A percentile compares a stretch with the other conserved stretches of the same genome.
Conservation (phyloP, 2,329 filamentous ascomycete genomes). For the Waltergamsia citrina region DNA sequence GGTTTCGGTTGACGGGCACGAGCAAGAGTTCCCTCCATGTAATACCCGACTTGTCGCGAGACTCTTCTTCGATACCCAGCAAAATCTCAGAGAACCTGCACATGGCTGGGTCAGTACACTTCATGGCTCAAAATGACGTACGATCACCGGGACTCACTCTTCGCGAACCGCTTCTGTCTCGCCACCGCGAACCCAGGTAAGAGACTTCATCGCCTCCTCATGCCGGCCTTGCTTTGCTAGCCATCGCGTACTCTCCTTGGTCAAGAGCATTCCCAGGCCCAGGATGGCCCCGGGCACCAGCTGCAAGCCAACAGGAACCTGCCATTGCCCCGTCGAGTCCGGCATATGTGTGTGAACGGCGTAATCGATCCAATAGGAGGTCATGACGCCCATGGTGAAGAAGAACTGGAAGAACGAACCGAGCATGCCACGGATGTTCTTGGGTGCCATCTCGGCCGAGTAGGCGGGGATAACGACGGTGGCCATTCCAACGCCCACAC, state of each 20-base stretch:
- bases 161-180: slow-evolving; percentile 21
- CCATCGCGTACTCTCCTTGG: slow-evolving; percentile 37
- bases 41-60: slow-evolving; percentile 30
- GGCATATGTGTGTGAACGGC: slow-evolving; percentile 28
- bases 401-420: slow-evolving; percentile 35
- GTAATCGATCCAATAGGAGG: slow-evolving; percentile 35
- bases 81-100: slow-evolving; percentile 31
- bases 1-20: slow-evolving; percentile 34
- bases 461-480: slow-evolving; percentile 36
- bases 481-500: slow-evolving; percentile 25
- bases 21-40: slow-evolving; percentile 33
- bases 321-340: slow-evolving; percentile 33
- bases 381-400: slow-evolving; percentile 31
- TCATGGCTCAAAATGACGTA: background rate
- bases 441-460: slow-evolving; percentile 34
- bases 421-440: slow-evolving; percentile 30
- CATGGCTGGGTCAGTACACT: too few relatives aligned
- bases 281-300: slow-evolving; percentile 36
- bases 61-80: slow-evolving; percentile 35
- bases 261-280: slow-evolving; percentile 36
- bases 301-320: slow-evolving; percentile 36
- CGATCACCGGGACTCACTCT: slow-evolving; percentile 15
- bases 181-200: slow-evolving; percentile 44
- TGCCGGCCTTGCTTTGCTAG: slow-evolving; percentile 31
- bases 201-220: slow-evolving; percentile 33